phyloP scores from a whole-genome alignment of 495 filamentous ascomycete genomes.

The Glutinoglossum americanum region DNA sequence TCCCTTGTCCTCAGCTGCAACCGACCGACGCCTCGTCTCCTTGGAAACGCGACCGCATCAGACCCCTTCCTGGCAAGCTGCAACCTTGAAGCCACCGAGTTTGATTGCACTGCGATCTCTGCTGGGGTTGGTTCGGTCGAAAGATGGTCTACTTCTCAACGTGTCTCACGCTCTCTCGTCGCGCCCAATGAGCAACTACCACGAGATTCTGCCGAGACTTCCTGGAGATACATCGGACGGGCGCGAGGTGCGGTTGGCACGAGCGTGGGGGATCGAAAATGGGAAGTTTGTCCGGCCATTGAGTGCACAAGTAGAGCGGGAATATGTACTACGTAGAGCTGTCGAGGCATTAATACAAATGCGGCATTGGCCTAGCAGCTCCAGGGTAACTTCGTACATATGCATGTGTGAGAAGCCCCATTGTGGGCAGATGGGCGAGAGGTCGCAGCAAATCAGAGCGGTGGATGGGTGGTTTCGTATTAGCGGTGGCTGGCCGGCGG shows the following conservation, averaged over 20 bases:
- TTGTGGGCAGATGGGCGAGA: neutral
- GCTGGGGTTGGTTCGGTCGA: neutral
- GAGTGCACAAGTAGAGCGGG: neutral
- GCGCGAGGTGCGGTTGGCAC: neutral
- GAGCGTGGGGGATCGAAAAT: neutral
- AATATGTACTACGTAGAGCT: too few relatives aligned
- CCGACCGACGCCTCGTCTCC: neutral
- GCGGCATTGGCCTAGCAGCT: too few relatives aligned
- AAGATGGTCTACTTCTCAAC: neutral
- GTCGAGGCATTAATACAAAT: too few relatives aligned
- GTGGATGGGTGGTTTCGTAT: neutral
- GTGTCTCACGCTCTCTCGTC: neutral
- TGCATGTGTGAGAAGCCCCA: too few relatives aligned
- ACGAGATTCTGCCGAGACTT: neutral
- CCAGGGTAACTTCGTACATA: too few relatives aligned
- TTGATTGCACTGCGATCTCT: neutral
- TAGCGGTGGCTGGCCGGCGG: neutral
- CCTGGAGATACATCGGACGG: neutral
- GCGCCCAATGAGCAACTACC: neutral
- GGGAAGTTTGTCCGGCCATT: neutral
- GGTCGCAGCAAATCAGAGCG: neutral
- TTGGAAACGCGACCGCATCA: neutral
- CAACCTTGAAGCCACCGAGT: neutral
- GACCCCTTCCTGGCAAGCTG: neutral
- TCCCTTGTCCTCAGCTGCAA: neutral